Evolutionary conservation across 768 basidiomycete species (phyloP).

Genomic region (Leccinum boreale): DNA sequence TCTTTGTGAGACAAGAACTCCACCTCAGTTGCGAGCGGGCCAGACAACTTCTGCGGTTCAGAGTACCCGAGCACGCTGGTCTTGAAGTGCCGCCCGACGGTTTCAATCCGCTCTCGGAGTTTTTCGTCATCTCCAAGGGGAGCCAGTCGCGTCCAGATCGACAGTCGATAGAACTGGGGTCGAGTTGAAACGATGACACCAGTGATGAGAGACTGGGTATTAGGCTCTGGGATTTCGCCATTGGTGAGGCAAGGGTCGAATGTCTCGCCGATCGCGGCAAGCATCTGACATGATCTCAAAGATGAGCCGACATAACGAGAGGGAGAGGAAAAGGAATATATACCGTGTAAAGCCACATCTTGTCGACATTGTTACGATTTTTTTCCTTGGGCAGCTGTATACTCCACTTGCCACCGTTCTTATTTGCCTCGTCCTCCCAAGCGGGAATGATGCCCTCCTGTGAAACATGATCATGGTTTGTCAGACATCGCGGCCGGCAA

Average conservation of each 20-base stretch:
- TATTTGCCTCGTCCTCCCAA: slow-evolving; percentile 97
- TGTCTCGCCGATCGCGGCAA: slow-evolving; percentile 98
- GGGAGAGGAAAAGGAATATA: slow-evolving; percentile 9
- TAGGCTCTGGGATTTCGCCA: slow-evolving; percentile 40
- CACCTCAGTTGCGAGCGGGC: slow-evolving; percentile 91
- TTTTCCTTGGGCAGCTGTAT: slow-evolving; percentile 97
- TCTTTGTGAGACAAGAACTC: slow-evolving; percentile 95
- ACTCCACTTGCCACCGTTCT: slow-evolving; percentile 97
- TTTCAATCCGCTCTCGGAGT: slow-evolving; percentile 77
- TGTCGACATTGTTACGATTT: slow-evolving; percentile 78
- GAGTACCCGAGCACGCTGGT: slow-evolving; percentile 78
- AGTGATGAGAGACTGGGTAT: slow-evolving; percentile 67
- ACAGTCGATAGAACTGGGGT: slow-evolving; percentile 92
- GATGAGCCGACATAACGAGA: slow-evolving; percentile 1
- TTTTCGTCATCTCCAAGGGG: slow-evolving; percentile 54
- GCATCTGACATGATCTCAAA: slow-evolving; percentile 66
- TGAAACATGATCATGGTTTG: slow-evolving; percentile 4
- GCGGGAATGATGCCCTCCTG: slow-evolving; percentile 96
- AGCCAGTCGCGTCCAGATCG: slow-evolving; percentile 95
- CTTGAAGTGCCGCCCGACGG: slow-evolving; percentile 90
- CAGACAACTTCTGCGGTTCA: slow-evolving; percentile 69
- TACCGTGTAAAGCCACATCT: slow-evolving; percentile 98
- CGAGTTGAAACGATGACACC: slow-evolving; percentile 95
- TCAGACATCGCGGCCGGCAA: not conserved
- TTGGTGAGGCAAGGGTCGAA: slow-evolving; percentile 82